These are phyloP conservation scores for Malassezia dermatis DNA, from an alignment of 1,284 basidiomycete species.

Conservation along the genomic window DNA sequence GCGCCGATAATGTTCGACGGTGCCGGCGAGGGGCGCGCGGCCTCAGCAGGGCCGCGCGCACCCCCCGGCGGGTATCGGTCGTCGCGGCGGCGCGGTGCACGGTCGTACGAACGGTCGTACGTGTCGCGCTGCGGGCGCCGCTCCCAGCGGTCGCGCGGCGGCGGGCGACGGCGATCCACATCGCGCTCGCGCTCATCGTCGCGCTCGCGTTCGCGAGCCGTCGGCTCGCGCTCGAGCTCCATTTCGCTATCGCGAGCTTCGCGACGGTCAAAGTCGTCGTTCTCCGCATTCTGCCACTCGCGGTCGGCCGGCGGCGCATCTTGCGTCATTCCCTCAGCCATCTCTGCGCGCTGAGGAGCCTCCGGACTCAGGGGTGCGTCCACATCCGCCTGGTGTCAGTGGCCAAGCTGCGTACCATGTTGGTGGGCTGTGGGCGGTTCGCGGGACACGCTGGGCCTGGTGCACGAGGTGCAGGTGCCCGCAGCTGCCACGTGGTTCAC, in stretches of 20 bases:
- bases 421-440: background rate
- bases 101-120: constrained; percentile 4
- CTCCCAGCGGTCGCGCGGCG: background rate
- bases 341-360: constrained; percentile 4
- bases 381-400: constrained; percentile 8
- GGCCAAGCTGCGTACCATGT: constrained; percentile 3
- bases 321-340: constrained; percentile 3
- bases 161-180: constrained; percentile 1
- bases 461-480: background rate
- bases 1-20: constrained; percentile 85
- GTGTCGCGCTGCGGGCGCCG: background rate
- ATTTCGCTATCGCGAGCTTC: constrained; percentile 17
- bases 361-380: constrained; percentile 10
- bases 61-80: constrained; percentile 1
- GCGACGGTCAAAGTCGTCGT: constrained; percentile 18
- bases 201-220: background rate
- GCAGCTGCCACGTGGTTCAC: constrained; percentile 2
- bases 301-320: constrained; percentile 9
- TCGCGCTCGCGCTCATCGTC: constrained; percentile 2
- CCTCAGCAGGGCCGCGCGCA: constrained; percentile 6
- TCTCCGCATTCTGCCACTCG: constrained; percentile 11
- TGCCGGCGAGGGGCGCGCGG: constrained; percentile 50
- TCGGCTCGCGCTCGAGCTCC: background rate
- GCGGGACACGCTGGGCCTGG: background rate
- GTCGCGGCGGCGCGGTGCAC: background rate